Base-by-base conservation (phyloP, 2,329 filamentous ascomycete species). In the Peltaster fructicola region DNA sequence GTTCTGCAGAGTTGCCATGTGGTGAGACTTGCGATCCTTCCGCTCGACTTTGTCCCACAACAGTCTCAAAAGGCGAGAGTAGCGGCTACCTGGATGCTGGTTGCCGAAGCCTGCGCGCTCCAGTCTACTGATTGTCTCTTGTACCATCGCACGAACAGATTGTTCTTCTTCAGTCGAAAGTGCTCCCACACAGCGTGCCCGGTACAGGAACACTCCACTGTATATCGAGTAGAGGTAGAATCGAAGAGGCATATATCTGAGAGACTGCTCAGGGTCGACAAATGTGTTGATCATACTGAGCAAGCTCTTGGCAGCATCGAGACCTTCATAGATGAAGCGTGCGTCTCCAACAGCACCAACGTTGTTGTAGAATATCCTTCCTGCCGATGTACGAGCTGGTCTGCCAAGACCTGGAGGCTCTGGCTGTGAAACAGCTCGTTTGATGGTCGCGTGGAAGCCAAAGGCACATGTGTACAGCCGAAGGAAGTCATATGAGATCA, bases 381-480 rank as follows among this genome's bases (percentile, higher is more conserved):
- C 15, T 31, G 25, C 7, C 31, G 31, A 2, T 37, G 37, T 14
- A 27, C 29, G 5, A 35, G 27, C 23, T 39, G 36, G 2, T 29
- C 24, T 8, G n/a, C n/a, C n/a, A n/a, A n/a, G n/a, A n/a, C n/a
- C n/a, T n/a, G n/a, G n/a, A 12, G 27, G 27, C 9, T 22, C 27
- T 17, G 27, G 27, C 14, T 45, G 34, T 5, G 53, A 52, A 0
- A 57, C 35, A 8, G 54, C 54, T 15, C 56, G 51, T 13, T 57
- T 53, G 12, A 65, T 67, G 1, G 71, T 75, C 3, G 74, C 73
- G 42, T 80, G 74, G 36, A 79, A 79, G 2, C 73, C 74, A 41
- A 79, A 80, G 0, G 74, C 73, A 30, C 77, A 78, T 24, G 73
- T 75, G 44, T 80, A 80, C 1, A 80, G 57, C 5, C 73, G 62